phyloP scores from a whole-genome alignment of 2,329 filamentous ascomycete genomes.

The Pestalotiopsis sp. region DNA sequence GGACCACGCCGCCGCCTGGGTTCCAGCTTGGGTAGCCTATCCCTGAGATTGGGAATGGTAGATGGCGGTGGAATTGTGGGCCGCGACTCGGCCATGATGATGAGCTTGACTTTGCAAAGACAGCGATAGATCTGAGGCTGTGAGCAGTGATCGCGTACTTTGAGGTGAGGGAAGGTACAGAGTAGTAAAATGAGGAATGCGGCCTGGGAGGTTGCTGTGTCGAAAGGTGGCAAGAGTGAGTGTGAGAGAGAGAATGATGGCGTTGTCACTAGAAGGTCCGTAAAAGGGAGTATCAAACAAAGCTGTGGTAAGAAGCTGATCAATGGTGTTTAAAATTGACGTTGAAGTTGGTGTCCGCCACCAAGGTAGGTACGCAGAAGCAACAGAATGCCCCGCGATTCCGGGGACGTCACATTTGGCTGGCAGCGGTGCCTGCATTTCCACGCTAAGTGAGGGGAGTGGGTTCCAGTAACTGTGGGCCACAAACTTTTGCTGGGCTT shows the following conservation, averaged over 20 bases:
- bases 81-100: constrained; percentile 23
- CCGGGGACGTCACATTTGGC: background rate
- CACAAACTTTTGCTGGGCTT: constrained; percentile 5
- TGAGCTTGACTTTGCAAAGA: background rate
- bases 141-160: background rate
- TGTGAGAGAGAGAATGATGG: background rate
- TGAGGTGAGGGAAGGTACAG: background rate
- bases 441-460: constrained; percentile 6
- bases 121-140: background rate
- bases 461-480: background rate
- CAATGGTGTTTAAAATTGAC: background rate
- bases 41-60: constrained; percentile 49
- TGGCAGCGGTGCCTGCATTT: background rate
- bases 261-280: background rate
- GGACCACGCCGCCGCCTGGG: constrained; percentile 58
- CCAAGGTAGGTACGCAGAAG: background rate
- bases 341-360: background rate
- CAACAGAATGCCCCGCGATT: background rate
- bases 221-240: background rate
- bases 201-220: background rate
- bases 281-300: background rate
- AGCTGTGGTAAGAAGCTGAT: background rate
- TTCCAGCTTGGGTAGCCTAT: constrained; percentile 66
- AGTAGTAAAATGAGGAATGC: background rate
- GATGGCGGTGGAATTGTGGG: constrained; percentile 17